Evolutionary conservation across 345 rosid species (phyloP), one percentile per base, ranked within the genome.

Genomic region (Pistacia atlantica): DNA sequence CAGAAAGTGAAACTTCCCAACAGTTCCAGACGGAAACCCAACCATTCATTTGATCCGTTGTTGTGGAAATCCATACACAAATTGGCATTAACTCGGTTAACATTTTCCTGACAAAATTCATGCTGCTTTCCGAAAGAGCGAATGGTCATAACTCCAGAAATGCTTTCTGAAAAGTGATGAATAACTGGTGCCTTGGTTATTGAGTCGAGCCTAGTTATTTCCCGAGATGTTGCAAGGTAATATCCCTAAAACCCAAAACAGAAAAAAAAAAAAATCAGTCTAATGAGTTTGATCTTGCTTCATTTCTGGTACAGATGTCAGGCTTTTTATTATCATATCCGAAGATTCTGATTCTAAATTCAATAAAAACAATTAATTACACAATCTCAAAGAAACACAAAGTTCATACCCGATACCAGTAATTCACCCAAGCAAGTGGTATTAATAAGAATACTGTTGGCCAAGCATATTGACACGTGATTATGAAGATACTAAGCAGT

Each of bases 131-230:
- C 55, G 82, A 93, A 95, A 60, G 98, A 75, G 49, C 98, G 85
- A 63, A 95, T 84, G 63, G 97, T 95, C 94, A 86, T 87, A 65
- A 95, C 94, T 37, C 99, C 99, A 0, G 93, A 89, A 48, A 95
- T 90, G 81, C 97, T 95, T 73, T 95, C 98, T 0, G 99, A 95
- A 89, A 95, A 95, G 75, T 95, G 97, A 83, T 95, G 97, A 79
- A 95, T 93, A 54, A 95, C 84, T 2, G 99, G 98, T 11, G 99
- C 99, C 81, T 93, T 95, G 1, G 99, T 93, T 80, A 95, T 95
- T 0, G 99, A 95, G 78, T 95, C 99, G 3, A 95, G 83, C 20
- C 98, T 98, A 20, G 99, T 95, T 56, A 95, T 74, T 79, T 95
- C 98, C 37, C 99, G 89, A 33, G 99, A 87, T 20, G 98, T 68